phyloP scores from a whole-genome alignment of 2,329 filamentous ascomycete genomes.

The Falciphora oryzae region DNA sequence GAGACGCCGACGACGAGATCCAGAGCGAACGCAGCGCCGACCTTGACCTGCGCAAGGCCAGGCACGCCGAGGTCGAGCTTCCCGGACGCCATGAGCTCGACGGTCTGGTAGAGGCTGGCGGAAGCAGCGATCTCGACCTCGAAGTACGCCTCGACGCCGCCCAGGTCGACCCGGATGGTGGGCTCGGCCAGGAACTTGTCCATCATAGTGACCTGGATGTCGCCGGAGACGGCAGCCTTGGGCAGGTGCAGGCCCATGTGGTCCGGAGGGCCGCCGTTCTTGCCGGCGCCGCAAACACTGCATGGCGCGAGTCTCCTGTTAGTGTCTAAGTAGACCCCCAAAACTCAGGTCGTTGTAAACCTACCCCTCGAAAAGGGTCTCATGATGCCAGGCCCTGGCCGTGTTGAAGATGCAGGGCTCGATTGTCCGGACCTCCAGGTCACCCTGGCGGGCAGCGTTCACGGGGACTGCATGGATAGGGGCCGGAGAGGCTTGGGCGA shows the following conservation, averaged over 20 bases:
- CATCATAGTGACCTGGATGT: slow-evolving; percentile 15
- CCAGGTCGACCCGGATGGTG: slow-evolving; percentile 18
- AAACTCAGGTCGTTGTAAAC: neutral
- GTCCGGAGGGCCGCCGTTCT: neutral
- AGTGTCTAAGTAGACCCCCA: no score
- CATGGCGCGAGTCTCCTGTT: no score
- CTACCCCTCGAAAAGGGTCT: slow-evolving; percentile 18
- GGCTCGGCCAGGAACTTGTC: slow-evolving; percentile 16
- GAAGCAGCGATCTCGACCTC: slow-evolving; percentile 21
- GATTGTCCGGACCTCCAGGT: slow-evolving; percentile 1
- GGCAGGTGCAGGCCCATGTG: slow-evolving; percentile 17
- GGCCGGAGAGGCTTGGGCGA: slow-evolving; percentile 15
- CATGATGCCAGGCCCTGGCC: slow-evolving; percentile 15
- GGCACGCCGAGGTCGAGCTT: slow-evolving; percentile 19
- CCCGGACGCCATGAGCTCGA: slow-evolving; percentile 19
- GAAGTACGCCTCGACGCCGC: slow-evolving; percentile 23
- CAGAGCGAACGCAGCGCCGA: slow-evolving; percentile 22
- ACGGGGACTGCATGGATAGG: neutral
- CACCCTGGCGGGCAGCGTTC: slow-evolving; percentile 1
- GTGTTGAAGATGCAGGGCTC: slow-evolving; percentile 13
- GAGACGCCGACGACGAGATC: slow-evolving; percentile 22
- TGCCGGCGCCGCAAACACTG: neutral
- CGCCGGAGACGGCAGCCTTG: slow-evolving; percentile 16
- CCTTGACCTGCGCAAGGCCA: slow-evolving; percentile 18
- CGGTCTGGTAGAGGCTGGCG: slow-evolving; percentile 17